phyloP scores from a whole-genome alignment of 352 stramenopile genomes.

The Phytophthora quininea region DNA sequence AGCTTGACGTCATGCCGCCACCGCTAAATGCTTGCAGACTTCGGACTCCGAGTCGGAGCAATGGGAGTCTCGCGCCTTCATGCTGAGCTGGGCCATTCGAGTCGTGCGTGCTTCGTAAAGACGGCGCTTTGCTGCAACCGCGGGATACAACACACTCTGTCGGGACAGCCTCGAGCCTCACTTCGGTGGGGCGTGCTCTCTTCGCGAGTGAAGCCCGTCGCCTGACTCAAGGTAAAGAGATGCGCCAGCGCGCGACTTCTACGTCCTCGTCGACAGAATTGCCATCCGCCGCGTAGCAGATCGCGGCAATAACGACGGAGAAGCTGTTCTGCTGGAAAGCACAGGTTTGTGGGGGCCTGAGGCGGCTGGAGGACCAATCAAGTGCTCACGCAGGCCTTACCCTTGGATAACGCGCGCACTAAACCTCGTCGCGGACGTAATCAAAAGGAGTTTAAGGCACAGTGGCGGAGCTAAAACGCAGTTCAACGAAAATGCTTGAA shows the following conservation, averaged over 20 bases:
- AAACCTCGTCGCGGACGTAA: neutral
- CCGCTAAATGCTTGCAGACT: neutral
- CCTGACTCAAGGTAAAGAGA: too few species aligned
- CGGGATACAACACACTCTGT: too few species aligned
- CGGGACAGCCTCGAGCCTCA: too few species aligned
- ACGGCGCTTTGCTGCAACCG: too few species aligned
- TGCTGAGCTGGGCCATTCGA: neutral
- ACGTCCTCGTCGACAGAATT: neutral
- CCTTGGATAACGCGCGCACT: constrained; percentile 14
- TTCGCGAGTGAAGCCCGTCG: too few species aligned
- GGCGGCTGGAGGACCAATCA: constrained; percentile 25
- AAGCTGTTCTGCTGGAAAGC: constrained; percentile 28
- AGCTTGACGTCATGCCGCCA: neutral
- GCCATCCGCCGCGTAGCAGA: neutral
- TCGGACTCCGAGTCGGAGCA: neutral
- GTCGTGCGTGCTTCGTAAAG: neutral
- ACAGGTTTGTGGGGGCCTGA: constrained; percentile 16
- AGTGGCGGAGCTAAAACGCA: neutral
- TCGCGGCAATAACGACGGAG: neutral
- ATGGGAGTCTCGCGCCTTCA: neutral
- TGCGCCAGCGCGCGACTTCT: neutral
- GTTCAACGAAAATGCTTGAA: neutral
- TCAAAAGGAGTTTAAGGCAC: neutral
- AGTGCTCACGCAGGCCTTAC: constrained; percentile 23
- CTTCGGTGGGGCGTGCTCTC: too few species aligned